Percentiles rank a stretch among this genome's conserved stretches.
These are phyloP conservation scores for Colletotrichum gigasporum DNA, from an alignment of 2,329 filamentous ascomycete species.

Conservation along the genomic window DNA sequence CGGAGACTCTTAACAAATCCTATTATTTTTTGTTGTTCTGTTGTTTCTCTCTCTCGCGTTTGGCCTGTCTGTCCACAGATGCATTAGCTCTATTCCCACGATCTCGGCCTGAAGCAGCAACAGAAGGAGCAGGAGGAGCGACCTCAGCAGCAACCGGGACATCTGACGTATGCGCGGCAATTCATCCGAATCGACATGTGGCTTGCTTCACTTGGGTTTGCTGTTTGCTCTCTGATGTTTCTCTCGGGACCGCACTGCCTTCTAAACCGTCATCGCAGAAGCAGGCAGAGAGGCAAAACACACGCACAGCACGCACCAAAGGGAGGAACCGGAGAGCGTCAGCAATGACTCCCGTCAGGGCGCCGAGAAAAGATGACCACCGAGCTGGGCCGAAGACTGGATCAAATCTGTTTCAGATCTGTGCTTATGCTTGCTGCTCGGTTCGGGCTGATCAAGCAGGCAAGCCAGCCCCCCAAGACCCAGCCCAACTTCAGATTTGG, in stretches of 20 bases:
- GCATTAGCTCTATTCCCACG: neutral
- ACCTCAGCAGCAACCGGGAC: too few species aligned
- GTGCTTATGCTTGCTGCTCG: slow-evolving; percentile 29
- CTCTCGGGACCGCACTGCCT: neutral
- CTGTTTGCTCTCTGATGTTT: too few species aligned
- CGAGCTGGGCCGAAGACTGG: neutral
- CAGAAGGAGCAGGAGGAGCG: too few species aligned
- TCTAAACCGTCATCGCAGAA: neutral
- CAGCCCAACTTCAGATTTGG: slow-evolving; percentile 2
- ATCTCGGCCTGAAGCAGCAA: too few species aligned
- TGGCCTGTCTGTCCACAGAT: neutral
- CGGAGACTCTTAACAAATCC: neutral
- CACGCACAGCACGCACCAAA: too few species aligned
- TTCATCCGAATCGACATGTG: neutral
- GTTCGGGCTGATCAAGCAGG: slow-evolving; percentile 17
- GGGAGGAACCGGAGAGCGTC: neutral
- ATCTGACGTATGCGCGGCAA: slow-evolving; percentile 2
- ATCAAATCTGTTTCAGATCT: slow-evolving; percentile 24
- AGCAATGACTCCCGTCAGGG: neutral
- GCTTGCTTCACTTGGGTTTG: neutral
- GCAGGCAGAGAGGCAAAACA: neutral
- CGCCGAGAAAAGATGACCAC: neutral
- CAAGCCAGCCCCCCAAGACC: neutral
- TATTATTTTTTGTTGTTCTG: too few species aligned
- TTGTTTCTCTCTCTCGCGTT: neutral